Base-by-base conservation (phyloP, 2,329 filamentous ascomycete genomes). In the Verticillium isaacii region DNA sequence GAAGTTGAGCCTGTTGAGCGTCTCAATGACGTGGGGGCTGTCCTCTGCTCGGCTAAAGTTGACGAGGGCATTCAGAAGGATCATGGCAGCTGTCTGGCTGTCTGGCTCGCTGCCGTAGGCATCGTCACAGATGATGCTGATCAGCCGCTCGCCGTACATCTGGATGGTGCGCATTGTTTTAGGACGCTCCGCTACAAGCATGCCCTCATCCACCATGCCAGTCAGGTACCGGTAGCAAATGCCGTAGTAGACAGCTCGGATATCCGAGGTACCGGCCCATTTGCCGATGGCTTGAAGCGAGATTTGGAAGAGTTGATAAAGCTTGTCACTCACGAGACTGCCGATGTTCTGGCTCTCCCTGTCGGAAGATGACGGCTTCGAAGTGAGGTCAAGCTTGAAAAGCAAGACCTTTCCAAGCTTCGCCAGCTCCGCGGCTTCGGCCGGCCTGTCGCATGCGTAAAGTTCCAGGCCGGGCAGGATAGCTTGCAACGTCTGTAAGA, bases 91-190 rank as follows among this genome's bases (percentile, higher is more conserved):
- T 3, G 96, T 88, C 71, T 96, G 91, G 73, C 92, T 96, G 14
- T 83, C 85, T 41, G 90, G 85, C 70, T 94, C 90, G 45, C 93
- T 92, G 63, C 90, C 88, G 73, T 93, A 94, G 23, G 93, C 93
- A 77, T 99, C 95, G 70, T 99, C 95, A 71, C 93, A 97, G 54
- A 97, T 82, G 32, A 92, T 87, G 68, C 94, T 92, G 63, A 98
- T 84, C 45, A 98, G 81, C 60, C 90, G 85, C 69, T 92, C 90
- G 45, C 95, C 93, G 55, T 84, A 85, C 14, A 81, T 73, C 58
- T 81, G 79, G 50, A 92, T 88, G 5, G 89, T 86, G 73, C 91
- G 92, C 67, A 96, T 83, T 1, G 90, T 89, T 71, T 91, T 84
- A 32, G 77, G 74, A 19, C 82, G 78, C 41, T 78, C 81, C 2